A percentile compares a stretch with the other conserved stretches of the same genome.
Evolutionary conservation across 1,139 yeast species (phyloP).

Genomic region (Taiozyma sp.): DNA sequence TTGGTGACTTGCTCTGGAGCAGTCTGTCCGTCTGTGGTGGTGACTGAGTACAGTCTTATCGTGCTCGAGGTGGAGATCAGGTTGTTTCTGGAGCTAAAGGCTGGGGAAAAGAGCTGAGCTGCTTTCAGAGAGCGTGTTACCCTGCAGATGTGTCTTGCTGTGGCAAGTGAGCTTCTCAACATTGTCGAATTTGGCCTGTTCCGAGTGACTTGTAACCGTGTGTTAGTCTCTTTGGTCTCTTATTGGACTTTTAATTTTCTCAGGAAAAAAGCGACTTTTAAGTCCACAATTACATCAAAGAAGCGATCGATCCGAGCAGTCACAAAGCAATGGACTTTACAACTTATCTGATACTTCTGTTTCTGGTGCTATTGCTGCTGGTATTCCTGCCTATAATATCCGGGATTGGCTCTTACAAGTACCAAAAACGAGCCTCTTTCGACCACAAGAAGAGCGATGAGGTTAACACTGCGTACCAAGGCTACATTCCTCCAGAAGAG

Average conservation of each 20-base stretch:
- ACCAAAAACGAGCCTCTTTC: constrained; percentile 1
- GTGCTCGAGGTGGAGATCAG: neutral
- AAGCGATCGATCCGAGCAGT: neutral
- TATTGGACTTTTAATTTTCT: neutral
- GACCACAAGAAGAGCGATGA: constrained; percentile 2
- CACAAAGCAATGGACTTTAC: constrained; percentile 6
- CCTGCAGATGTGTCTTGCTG: neutral
- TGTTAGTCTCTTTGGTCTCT: neutral
- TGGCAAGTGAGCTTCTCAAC: neutral
- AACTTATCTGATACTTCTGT: constrained; percentile 7
- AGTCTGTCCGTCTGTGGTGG: constrained; percentile 42
- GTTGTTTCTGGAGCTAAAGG: neutral
- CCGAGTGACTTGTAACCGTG: too few relatives aligned
- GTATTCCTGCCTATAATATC: constrained; percentile 18
- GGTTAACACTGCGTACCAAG: constrained; percentile 3
- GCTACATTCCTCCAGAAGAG: constrained; percentile 23
- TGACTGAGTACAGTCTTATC: constrained; percentile 14
- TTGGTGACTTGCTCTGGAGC: constrained; percentile 42
- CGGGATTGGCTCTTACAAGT: constrained; percentile 18
- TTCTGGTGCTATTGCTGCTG: constrained; percentile 10
- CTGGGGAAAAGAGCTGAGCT: neutral
- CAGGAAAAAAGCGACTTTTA: neutral
- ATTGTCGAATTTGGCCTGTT: neutral
- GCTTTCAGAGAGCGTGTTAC: neutral
- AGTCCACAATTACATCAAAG: neutral